Evolutionary conservation across 495 filamentous ascomycete genomes (phyloP), one percentile per base, ranked within the genome.

Genomic region (Penicillium goetzii): DNA sequence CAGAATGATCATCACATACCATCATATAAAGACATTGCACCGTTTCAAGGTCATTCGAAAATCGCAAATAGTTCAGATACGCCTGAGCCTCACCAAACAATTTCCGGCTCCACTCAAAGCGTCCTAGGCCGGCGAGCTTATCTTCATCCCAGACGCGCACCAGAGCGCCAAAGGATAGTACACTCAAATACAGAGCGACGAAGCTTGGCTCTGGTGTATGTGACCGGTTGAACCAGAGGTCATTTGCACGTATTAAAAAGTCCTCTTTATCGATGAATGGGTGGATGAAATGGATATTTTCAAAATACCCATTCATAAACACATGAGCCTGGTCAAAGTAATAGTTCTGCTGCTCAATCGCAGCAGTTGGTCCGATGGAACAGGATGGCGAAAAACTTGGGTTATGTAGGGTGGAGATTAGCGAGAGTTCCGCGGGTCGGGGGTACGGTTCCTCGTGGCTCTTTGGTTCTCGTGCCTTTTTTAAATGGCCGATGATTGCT

Each of bases 281-380:
- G 26, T 80, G 76, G 33, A 80, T 74, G 53, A 76, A 77, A 49
- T 80, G 77, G 6, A 80, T 74, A 54, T 77, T 78, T 59, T 77
- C 74, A 51, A 80, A 80, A 63, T 80, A 80, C 7, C 76, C 77
- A 64, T 74, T 77, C 68, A 80, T 80, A 36, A 80, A 80, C 1
- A 74, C 60, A 64, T 80, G 75, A 2, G 77, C 77, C 25, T 77
- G 72, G 11, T 77, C 76, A 28, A 80, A 78, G 47, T 80, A 78
- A 51, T 75, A 80, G 32, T 77, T 78, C 4, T 74, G 69, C 17
- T 71, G 70, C 32, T 78, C 63, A 23, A 67, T 60, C 10, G 62
- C 38, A 8, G 64, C 60, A 6, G 62, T 47, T 12, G 64, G 60
- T 12, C 68, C 72, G 14, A 68, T 63, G 40, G 70, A 56, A 56